These are phyloP conservation scores for Arbutus unedo DNA, from an alignment of 148 eudicot species.

Conservation along the genomic window DNA sequence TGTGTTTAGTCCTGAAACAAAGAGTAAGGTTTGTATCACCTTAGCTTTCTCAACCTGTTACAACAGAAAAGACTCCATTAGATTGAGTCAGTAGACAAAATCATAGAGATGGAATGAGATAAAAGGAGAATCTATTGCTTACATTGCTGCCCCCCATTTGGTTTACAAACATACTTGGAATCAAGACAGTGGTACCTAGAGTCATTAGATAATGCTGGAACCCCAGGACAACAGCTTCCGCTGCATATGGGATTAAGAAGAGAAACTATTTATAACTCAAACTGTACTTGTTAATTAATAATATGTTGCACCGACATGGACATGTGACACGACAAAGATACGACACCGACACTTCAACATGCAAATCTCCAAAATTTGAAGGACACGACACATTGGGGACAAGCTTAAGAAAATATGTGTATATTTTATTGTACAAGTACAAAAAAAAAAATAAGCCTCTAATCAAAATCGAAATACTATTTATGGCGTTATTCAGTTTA, in stretches of 20 bases:
- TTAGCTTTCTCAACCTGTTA: constrained; percentile 62
- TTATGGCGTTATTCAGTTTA: too few species aligned
- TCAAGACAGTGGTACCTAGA: constrained; percentile 54
- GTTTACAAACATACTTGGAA: constrained; percentile 56
- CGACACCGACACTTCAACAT: too few species aligned
- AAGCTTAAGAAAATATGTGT: too few species aligned
- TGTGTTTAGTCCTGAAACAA: constrained; percentile 65
- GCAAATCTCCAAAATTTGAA: too few species aligned
- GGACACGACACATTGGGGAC: too few species aligned
- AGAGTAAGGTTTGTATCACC: constrained; percentile 71
- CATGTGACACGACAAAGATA: too few species aligned
- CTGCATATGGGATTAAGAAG: constrained; percentile 33
- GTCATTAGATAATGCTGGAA: constrained; percentile 69
- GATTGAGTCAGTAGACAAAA: not conserved
- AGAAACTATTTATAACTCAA: not conserved
- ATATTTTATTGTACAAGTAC: not conserved
- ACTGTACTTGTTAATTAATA: not conserved
- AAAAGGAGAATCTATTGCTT: constrained; percentile 18
- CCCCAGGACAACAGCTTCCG: constrained; percentile 51
- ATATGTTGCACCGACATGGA: not conserved
- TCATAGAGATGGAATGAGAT: not conserved
- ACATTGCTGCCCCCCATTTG: constrained; percentile 85
- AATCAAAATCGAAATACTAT: not conserved
- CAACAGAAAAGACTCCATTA: not conserved
- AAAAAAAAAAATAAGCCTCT: not conserved